phyloP scores from a whole-genome alignment of 805 yeast species.

The Lipomyces lipofer region DNA sequence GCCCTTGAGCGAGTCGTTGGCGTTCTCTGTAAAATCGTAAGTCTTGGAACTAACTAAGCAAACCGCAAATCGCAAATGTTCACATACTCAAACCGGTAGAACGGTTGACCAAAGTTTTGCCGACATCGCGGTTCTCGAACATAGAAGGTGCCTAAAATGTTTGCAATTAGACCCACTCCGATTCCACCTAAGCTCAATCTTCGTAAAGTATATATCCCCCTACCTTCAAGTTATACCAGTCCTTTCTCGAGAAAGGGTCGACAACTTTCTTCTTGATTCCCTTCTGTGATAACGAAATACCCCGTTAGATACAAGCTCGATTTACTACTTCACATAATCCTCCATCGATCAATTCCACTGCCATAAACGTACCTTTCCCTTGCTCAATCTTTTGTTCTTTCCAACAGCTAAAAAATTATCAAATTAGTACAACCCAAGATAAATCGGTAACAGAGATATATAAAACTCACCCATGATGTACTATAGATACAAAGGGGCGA shows the following conservation, averaged over 20 bases:
- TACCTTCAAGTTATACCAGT: constrained; percentile 55
- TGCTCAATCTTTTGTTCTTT: constrained; percentile 79
- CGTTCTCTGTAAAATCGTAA: constrained; percentile 56
- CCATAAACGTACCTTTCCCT: constrained; percentile 53
- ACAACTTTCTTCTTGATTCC: constrained; percentile 99
- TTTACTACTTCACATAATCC: not conserved
- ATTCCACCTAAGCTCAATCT: too few species aligned
- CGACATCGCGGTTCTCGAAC: constrained; percentile 97
- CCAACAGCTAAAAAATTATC: constrained; percentile 66
- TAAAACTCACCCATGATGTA: constrained; percentile 28
- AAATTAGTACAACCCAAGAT: not conserved
- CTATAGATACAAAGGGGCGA: too few species aligned
- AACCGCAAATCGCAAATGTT: not conserved
- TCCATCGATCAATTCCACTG: too few species aligned
- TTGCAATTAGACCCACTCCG: not conserved
- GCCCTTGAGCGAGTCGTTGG: constrained; percentile 97
- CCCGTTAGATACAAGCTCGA: too few species aligned
- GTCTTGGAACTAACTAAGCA: not conserved
- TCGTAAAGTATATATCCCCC: too few species aligned
- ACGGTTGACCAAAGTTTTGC: constrained; percentile 97
- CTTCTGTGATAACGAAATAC: constrained; percentile 61
- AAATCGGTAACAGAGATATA: not conserved
- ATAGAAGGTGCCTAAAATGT: constrained; percentile 94
- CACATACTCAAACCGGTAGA: constrained; percentile 76
- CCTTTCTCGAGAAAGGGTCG: constrained; percentile 99